phyloP scores from a whole-genome alignment of 2,329 filamentous ascomycete species.

The Grosmannia serpens region DNA sequence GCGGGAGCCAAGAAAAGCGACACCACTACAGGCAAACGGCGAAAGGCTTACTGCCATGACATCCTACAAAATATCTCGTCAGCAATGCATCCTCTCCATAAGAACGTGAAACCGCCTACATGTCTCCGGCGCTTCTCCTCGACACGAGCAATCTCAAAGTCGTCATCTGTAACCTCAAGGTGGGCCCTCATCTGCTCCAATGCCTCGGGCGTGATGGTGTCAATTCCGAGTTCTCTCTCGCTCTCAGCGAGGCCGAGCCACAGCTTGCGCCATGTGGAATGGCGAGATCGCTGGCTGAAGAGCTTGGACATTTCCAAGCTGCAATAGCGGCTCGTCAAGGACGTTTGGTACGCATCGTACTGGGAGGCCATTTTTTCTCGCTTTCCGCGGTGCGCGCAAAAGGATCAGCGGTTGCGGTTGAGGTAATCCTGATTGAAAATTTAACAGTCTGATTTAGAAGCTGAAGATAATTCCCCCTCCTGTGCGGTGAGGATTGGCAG shows the following conservation, averaged over 20 bases:
- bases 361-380: no score
- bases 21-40: no score
- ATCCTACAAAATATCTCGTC: no score
- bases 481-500: no score
- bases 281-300: slow-evolving; percentile 65
- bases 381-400: no score
- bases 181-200: slow-evolving; percentile 65
- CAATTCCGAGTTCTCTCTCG: slow-evolving; percentile 68
- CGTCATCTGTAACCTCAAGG: slow-evolving; percentile 22
- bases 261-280: slow-evolving; percentile 69
- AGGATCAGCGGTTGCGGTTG: no score
- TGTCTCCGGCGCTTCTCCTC: slow-evolving; percentile 1
- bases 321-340: slow-evolving; percentile 61
- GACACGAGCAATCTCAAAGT: neutral
- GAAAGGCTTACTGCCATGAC: no score
- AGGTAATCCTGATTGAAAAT: no score
- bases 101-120: neutral
- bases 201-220: slow-evolving; percentile 57
- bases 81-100: no score
- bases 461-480: no score
- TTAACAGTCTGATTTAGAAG: no score
- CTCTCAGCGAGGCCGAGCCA: slow-evolving; percentile 80
- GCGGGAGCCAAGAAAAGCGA: neutral
- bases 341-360: slow-evolving; percentile 62
- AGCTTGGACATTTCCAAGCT: slow-evolving; percentile 63